Evolutionary conservation across 1,139 yeast genomes (phyloP).

Genomic region (Candida frijolesensis): DNA sequence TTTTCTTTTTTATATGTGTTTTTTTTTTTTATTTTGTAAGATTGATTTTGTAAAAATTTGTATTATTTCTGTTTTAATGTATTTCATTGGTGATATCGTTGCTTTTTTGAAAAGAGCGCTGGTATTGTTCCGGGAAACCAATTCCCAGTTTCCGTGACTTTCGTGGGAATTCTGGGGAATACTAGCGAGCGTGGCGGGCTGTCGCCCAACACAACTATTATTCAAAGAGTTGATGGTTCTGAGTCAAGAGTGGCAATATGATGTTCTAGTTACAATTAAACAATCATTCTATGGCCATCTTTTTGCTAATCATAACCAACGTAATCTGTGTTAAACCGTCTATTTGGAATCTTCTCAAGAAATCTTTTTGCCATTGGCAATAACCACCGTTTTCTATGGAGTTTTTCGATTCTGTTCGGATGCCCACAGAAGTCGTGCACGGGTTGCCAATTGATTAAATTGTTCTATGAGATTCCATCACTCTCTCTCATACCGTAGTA

Average conservation of each 20-base stretch:
- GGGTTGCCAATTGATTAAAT: not conserved
- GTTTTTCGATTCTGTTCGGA: conserved; percentile 1
- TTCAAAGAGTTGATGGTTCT: too few species aligned
- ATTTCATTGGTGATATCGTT: not conserved
- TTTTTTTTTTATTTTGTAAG: not conserved
- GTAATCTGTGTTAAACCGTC: not conserved
- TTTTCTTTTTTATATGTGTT: not conserved
- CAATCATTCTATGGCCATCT: not conserved
- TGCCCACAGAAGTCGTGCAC: not conserved
- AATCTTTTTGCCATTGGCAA: not conserved
- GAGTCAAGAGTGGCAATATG: too few species aligned
- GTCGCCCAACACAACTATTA: too few species aligned
- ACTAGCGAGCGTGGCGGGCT: too few species aligned
- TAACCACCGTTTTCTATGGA: not conserved
- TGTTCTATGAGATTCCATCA: conserved; percentile 10
- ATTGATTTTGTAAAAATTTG: not conserved
- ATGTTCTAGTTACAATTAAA: too few species aligned
- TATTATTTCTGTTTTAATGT: not conserved
- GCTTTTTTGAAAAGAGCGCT: not conserved
- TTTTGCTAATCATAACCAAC: not conserved
- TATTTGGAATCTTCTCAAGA: not conserved
- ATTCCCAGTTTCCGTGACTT: not conserved
- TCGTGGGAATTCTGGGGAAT: not conserved
- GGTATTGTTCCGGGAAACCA: not conserved
- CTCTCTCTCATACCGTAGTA: not conserved